phyloP scores from a whole-genome alignment of 371 early-diverging fungal species.

The Smittium culicis region DNA sequence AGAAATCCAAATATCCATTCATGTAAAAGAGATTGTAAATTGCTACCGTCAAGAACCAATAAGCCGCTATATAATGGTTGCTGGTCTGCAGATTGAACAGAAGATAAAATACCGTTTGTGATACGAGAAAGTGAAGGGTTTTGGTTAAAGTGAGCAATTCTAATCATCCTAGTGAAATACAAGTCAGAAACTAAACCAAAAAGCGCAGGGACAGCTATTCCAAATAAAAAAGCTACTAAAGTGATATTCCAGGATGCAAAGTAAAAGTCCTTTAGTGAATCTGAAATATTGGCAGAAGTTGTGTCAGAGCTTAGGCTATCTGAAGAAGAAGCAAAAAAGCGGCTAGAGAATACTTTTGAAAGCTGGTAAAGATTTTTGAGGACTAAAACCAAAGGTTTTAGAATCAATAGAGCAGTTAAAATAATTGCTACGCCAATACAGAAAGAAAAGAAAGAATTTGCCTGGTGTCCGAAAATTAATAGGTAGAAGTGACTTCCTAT shows the following conservation, averaged over 20 bases:
- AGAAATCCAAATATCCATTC: not conserved
- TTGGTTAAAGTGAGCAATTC: not conserved
- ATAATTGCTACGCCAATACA: slow-evolving; percentile 7
- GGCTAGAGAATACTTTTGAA: not conserved
- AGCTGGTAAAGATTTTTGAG: not conserved
- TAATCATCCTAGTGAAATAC: not conserved
- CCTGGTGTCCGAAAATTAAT: not conserved
- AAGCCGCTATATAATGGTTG: not conserved
- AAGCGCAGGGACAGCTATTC: not conserved
- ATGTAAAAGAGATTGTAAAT: not conserved
- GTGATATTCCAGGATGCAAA: not conserved
- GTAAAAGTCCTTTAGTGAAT: not conserved
- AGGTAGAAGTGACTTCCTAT: not conserved
- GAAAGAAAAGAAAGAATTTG: not conserved
- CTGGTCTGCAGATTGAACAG: not conserved
- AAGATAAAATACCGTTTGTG: not conserved
- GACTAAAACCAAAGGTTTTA: not conserved
- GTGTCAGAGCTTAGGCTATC: not conserved
- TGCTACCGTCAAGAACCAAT: not conserved
- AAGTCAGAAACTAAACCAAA: not conserved
- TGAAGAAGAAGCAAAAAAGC: not conserved
- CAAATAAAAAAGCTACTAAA: not conserved
- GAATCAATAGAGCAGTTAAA: no score
- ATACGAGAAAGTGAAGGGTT: no score
- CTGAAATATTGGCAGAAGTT: not conserved